Base-by-base conservation (phyloP, 106 monocot species). In the Triglochin maritima region DNA sequence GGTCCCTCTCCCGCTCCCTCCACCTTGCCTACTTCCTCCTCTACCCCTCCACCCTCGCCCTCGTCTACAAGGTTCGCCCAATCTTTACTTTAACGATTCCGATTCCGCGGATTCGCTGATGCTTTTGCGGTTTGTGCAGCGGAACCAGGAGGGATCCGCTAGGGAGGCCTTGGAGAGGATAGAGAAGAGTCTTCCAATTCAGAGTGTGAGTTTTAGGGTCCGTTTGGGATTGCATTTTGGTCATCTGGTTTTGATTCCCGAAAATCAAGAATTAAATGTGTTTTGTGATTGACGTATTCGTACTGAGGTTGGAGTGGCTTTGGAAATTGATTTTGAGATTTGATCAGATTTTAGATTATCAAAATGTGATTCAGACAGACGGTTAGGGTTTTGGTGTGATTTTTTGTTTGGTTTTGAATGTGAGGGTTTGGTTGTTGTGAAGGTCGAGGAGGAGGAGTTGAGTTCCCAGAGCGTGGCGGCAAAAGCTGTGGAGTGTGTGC, bases 401-500 rank as follows among this genome's bases (percentile, higher is more conserved):
- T 62, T 66, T 41, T 50, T 50, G 50, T 68, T 67, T 57, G 44
- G 17, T 59, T 0, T 11, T 44, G 13, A 43, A 9, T 12, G 5
- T 8, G 29, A 44, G 11, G 9, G 44, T 12, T n/a, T 15, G 43
- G 17, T 45, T 15, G 3, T 50, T 41, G 67, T 57, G 72, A 59
- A 50, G 50, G 46, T 59, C n/a, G 71, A 79, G 82, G 71, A 84
- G n/a, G 77, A 77, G 48, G 82, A 82, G 72, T 74, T 73, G 58
- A 73, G 16, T 17, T 80, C 81, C 0, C 56, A 57, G 3, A 66
- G 66, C 2, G 42, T 90, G 60, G 63, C 80, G 47, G 76, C 82
- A 9, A 85, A 71, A 66, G 84, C 87, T 7, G 74, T 85, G 11
- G 87, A 82, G 43, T 76, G 84, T 44, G 75, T 72, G 29, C 64